Evolutionary conservation across 2,329 filamentous ascomycete genomes (phyloP), one percentile per base, ranked within the genome.

Genomic region (Pestalotiopsis sp.): DNA sequence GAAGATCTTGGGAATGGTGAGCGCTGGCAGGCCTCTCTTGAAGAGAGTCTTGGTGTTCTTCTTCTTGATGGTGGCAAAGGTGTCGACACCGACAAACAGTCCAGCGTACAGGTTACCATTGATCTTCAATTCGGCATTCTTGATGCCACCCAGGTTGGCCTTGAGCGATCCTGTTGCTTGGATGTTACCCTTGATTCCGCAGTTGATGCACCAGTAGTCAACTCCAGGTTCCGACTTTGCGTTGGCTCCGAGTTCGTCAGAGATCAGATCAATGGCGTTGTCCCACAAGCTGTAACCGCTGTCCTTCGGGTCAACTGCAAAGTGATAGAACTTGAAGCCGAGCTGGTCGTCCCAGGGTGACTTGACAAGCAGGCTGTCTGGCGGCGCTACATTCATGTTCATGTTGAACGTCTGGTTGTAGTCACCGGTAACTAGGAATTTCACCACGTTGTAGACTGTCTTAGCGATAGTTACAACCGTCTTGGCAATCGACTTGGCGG

Each of bases 381-480:
- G 59, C 7, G 59, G 59, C 12, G 59, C 59, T 14, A 62, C 31
- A 36, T 62, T 23, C 59, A 62, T n/a, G 11, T 62, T 25, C 36
- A 62, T 20, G n/a, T 62, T 62, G 59, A 62, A 62, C 12, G 59
- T 31, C 27, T 62, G 59, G n/a, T 62, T 40, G 36, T 62, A 62
- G 31, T 62, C 20, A 14, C 59, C 59, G 5, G 59, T 62, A 14
- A 62, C 27, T 5, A 62, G 14, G 20, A 62, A 62, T n/a, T 62
- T 62, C 36, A 40, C 59, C 9, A 62, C 27, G 31, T 62, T 62
- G n/a, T 62, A 62, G 17, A 38, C 27, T 38, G 59, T 41, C 31
- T 62, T 62, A 2, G 59, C 27, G 12, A 41, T 41, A 11, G 59
- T 41, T n/a, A 62, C 59, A 6, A 41, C 36, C 7, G 59, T 62